These are phyloP conservation scores for Pinus albicaulis DNA, from an alignment of 75 land plant genomes.

Conservation along the genomic window DNA sequence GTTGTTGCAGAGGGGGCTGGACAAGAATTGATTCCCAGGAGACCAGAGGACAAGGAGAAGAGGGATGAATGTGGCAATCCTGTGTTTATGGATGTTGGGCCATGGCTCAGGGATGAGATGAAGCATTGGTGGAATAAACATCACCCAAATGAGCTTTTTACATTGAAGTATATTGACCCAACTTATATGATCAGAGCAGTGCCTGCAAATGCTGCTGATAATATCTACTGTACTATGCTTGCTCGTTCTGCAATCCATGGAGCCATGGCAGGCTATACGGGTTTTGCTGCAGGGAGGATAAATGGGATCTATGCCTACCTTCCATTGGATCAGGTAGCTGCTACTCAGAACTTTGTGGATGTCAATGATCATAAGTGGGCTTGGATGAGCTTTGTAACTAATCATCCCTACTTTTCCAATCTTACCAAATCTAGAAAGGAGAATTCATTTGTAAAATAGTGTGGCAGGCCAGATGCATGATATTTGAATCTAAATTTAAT, in stretches of 20 bases:
- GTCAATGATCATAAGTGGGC: slow-evolving; percentile 73
- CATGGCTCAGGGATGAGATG: slow-evolving; percentile 62
- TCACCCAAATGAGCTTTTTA: slow-evolving; percentile 60
- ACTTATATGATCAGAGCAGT: slow-evolving; percentile 93
- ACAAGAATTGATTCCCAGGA: slow-evolving; percentile 63
- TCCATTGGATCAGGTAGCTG: slow-evolving; percentile 61
- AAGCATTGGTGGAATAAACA: slow-evolving; percentile 71
- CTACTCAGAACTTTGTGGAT: slow-evolving; percentile 48
- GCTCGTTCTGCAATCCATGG: slow-evolving; percentile 86
- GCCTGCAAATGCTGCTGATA: slow-evolving; percentile 77
- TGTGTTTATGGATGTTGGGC: slow-evolving; percentile 62
- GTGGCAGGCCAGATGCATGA: neutral
- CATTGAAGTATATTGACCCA: slow-evolving; percentile 91
- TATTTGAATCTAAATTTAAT: neutral
- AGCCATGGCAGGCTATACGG: slow-evolving; percentile 83
- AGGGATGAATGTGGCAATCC: slow-evolving; percentile 74
- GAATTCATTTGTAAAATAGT: neutral
- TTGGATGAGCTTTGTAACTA: slow-evolving; percentile 78
- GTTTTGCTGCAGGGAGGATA: slow-evolving; percentile 69
- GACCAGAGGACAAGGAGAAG: slow-evolving; percentile 28
- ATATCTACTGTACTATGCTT: slow-evolving; percentile 69
- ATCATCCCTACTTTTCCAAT: slow-evolving; percentile 63
- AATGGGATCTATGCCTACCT: slow-evolving; percentile 72
- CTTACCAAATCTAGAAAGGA: neutral
- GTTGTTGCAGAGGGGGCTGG: slow-evolving; percentile 90